These are phyloP conservation scores for Cryphonectria radicalis DNA, from an alignment of 2,329 filamentous ascomycete genomes.

Conservation along the genomic window DNA sequence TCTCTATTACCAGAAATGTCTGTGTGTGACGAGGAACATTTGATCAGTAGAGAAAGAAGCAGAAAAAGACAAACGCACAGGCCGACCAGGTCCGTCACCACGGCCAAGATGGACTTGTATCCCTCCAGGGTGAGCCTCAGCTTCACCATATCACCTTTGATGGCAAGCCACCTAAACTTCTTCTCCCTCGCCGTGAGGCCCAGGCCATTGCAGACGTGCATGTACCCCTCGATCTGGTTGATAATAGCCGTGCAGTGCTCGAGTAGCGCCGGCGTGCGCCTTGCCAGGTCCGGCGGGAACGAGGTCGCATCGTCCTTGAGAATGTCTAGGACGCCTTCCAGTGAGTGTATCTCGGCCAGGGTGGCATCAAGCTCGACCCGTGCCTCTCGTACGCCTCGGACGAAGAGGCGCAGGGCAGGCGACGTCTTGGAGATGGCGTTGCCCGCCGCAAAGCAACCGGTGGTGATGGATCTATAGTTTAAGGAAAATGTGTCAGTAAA, in stretches of 20 bases:
- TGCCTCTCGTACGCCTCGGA: constrained; percentile 47
- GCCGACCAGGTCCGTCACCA: constrained; percentile 47
- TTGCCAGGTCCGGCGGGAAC: constrained; percentile 43
- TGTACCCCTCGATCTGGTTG: constrained; percentile 41
- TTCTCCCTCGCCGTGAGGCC: constrained; percentile 43
- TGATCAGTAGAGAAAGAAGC: neutral
- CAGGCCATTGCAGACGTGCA: constrained; percentile 39
- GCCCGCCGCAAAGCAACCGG: constrained; percentile 43
- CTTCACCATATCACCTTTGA: constrained; percentile 38
- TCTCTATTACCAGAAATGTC: neutral
- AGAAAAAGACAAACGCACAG: constrained; percentile 38
- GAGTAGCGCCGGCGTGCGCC: constrained; percentile 42
- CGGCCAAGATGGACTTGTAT: constrained; percentile 44
- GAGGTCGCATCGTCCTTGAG: constrained; percentile 44
- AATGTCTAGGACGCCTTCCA: constrained; percentile 44
- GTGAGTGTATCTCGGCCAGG: constrained; percentile 47
- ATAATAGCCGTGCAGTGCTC: constrained; percentile 42
- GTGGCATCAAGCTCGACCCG: constrained; percentile 45
- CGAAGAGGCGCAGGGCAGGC: constrained; percentile 40
- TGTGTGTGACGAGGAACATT: neutral
- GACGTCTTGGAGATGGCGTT: constrained; percentile 42
- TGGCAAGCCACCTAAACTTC: constrained; percentile 43
- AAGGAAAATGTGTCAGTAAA: neutral
- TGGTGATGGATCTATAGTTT: constrained; percentile 41
- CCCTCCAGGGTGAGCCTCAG: constrained; percentile 43